phyloP scores from a whole-genome alignment of 139 green algal genomes.

The Penium margaritaceum region DNA sequence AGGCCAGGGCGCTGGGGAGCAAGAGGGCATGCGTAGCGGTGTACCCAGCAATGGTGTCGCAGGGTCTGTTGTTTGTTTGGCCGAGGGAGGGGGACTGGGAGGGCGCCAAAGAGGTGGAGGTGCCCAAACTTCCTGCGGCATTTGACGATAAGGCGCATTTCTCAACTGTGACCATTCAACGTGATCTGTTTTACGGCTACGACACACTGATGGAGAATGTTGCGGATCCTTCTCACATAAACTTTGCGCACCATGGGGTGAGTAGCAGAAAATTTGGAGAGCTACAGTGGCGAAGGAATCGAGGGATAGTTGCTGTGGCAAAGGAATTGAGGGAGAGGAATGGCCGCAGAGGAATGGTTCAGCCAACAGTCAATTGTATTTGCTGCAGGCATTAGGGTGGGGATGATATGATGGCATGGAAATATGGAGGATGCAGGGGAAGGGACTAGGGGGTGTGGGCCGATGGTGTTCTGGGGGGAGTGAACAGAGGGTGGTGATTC shows the following conservation, averaged over 20 bases:
- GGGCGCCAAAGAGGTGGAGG: neutral
- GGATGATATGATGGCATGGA: too few species aligned
- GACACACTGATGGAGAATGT: slow-evolving; percentile 51
- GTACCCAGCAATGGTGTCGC: slow-evolving; percentile 5
- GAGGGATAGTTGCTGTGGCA: too few species aligned
- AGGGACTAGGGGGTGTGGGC: too few species aligned
- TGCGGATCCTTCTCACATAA: slow-evolving; percentile 42
- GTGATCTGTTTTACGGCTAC: slow-evolving; percentile 46
- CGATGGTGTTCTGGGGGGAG: too few species aligned
- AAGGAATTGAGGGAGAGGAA: too few species aligned
- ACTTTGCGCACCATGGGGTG: slow-evolving; percentile 47
- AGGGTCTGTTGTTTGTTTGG: slow-evolving; percentile 41
- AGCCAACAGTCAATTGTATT: too few species aligned
- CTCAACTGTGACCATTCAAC: slow-evolving; percentile 35
- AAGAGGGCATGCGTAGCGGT: slow-evolving; percentile 2
- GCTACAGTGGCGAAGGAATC: too few species aligned
- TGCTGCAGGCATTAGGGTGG: too few species aligned
- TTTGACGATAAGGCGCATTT: slow-evolving; percentile 38
- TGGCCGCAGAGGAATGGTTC: too few species aligned
- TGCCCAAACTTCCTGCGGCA: slow-evolving; percentile 18
- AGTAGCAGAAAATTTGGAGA: too few species aligned
- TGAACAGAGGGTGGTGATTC: too few species aligned
- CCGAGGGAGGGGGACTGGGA: slow-evolving; percentile 12
- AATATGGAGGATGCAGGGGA: too few species aligned
- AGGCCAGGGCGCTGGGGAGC: slow-evolving; percentile 5